These are phyloP conservation scores for Polygonum aviculare DNA, from an alignment of 148 eudicot genomes.

Conservation along the genomic window DNA sequence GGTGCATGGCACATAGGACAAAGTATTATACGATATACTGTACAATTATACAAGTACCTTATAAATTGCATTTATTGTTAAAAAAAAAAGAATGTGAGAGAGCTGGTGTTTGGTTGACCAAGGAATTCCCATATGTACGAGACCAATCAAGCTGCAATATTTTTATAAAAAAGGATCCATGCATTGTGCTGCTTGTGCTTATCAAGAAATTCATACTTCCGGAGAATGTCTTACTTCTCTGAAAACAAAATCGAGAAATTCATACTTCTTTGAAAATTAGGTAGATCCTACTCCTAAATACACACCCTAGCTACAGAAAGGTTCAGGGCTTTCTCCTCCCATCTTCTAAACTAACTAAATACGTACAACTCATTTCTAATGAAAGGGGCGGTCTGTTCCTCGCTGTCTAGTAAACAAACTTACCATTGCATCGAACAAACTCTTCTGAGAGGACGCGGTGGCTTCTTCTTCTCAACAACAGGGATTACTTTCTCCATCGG, in stretches of 20 bases:
- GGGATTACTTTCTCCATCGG: slow-evolving; percentile 72
- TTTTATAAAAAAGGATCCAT: not conserved
- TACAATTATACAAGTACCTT: not conserved
- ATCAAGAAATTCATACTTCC: not conserved
- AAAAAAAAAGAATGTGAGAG: not conserved
- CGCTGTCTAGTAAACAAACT: not conserved
- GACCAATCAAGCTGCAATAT: not conserved
- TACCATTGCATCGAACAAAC: slow-evolving; percentile 51
- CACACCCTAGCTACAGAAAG: not conserved
- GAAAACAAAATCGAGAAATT: too few species aligned
- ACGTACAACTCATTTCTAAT: not conserved
- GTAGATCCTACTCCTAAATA: slow-evolving; percentile 6
- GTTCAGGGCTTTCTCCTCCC: not conserved
- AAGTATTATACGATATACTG: not conserved
- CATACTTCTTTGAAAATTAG: not conserved
- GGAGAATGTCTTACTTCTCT: not conserved
- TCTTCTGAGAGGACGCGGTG: slow-evolving; percentile 37
- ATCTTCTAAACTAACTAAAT: slow-evolving; percentile 4
- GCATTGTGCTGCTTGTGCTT: not conserved
- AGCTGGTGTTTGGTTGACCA: not conserved
- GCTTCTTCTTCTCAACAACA: slow-evolving; percentile 49
- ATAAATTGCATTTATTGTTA: not conserved
- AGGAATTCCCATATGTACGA: slow-evolving; percentile 2
- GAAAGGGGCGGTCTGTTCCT: not conserved
- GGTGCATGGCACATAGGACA: not conserved